A percentile compares a stretch with the other conserved stretches of the same genome.
phyloP scores from a whole-genome alignment of 352 stramenopile genomes.

The Blastocystis sp. region DNA sequence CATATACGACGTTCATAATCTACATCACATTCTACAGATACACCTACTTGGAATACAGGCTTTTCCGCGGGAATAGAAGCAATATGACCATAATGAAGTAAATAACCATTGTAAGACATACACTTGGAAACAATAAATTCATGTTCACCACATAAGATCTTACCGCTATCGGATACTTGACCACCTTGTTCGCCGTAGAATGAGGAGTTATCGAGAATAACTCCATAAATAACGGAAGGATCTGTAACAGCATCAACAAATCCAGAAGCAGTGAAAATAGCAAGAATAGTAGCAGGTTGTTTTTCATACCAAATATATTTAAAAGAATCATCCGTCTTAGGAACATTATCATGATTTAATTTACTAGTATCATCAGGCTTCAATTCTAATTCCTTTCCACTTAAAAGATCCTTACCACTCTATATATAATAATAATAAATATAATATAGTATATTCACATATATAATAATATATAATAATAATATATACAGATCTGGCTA shows the following conservation, averaged over 20 bases:
- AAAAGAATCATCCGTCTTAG: slow-evolving; percentile 62
- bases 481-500: slow-evolving; percentile 54
- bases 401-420: slow-evolving; percentile 38
- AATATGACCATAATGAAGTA: slow-evolving; percentile 73
- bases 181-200: slow-evolving; percentile 94
- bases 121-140: slow-evolving; percentile 7
- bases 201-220: slow-evolving; percentile 83
- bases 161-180: slow-evolving; percentile 76
- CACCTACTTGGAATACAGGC: slow-evolving; percentile 52
- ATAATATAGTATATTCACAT: too few species aligned
- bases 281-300: slow-evolving; percentile 54
- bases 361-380: slow-evolving; percentile 74
- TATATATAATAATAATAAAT: too few species aligned
- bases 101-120: slow-evolving; percentile 70
- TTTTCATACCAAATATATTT: slow-evolving; percentile 68
- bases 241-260: slow-evolving; percentile 58
- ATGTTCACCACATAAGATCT: slow-evolving; percentile 46
- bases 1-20: slow-evolving; percentile 73
- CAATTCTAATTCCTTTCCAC: slow-evolving; percentile 61
- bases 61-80: slow-evolving; percentile 41
- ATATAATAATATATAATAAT: slow-evolving; percentile 41
- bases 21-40: slow-evolving; percentile 63
- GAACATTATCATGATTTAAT: slow-evolving; percentile 59
- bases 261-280: slow-evolving; percentile 62
- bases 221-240: slow-evolving; percentile 54